A percentile compares a stretch with the other conserved stretches of the same genome.
Evolutionary conservation across 2,329 filamentous ascomycete species (phyloP).

Genomic region (Aotearoamyces nothofagi): DNA sequence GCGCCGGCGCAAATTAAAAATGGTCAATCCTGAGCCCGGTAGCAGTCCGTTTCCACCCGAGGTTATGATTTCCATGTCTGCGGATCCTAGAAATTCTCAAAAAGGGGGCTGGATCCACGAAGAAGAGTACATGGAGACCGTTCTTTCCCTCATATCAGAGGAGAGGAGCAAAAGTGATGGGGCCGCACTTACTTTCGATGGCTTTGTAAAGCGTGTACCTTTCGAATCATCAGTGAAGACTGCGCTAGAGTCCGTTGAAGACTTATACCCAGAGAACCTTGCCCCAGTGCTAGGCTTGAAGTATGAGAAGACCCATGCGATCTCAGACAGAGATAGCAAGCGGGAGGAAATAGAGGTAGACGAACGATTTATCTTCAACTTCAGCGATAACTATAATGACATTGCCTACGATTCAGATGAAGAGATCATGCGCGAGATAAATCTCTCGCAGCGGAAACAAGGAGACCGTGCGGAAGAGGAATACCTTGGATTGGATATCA

Average conservation of each 20-base stretch:
- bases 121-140: slow-evolving; percentile 57
- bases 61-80: slow-evolving; percentile 77
- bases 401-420: slow-evolving; percentile 37
- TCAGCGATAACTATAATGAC: slow-evolving; percentile 28
- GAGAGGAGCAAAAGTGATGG: slow-evolving; percentile 39
- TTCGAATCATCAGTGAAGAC: slow-evolving; percentile 54
- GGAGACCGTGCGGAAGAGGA: slow-evolving; percentile 8
- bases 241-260: slow-evolving; percentile 68
- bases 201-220: slow-evolving; percentile 40
- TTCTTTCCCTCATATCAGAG: slow-evolving; percentile 45
- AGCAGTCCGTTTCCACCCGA: slow-evolving; percentile 71
- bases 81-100: slow-evolving; percentile 56
- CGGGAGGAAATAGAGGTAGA: slow-evolving; percentile 35
- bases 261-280: slow-evolving; percentile 62
- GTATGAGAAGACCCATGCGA: no score
- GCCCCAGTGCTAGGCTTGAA: slow-evolving; percentile 26
- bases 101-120: slow-evolving; percentile 89
- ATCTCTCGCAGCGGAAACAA: slow-evolving; percentile 12
- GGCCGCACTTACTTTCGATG: slow-evolving; percentile 40
- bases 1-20: slow-evolving; percentile 55
- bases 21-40: slow-evolving; percentile 46
- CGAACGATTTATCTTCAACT: slow-evolving; percentile 37
- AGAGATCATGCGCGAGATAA: slow-evolving; percentile 23
- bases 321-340: no score
- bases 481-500: background rate